A percentile compares a stretch with the other conserved stretches of the same genome.
Evolutionary conservation across 2,329 filamentous ascomycete species (phyloP).

Genomic region (Emericellopsis atlantica): DNA sequence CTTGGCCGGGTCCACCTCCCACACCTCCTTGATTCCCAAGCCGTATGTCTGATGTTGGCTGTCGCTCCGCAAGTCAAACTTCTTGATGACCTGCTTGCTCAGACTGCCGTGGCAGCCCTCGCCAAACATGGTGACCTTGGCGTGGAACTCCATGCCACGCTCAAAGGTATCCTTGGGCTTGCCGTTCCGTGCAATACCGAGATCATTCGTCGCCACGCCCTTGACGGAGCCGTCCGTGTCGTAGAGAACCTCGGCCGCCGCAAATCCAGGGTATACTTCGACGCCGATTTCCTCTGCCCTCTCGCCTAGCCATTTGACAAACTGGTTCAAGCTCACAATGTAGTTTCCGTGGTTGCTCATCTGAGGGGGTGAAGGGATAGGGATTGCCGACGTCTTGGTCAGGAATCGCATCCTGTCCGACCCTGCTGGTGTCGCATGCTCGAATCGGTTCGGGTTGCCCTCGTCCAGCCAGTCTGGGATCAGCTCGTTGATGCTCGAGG

Average conservation of each 20-base stretch:
- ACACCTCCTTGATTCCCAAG: constrained; percentile 90
- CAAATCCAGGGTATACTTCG: constrained; percentile 92
- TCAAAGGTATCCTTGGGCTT: constrained; percentile 85
- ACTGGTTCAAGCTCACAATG: constrained; percentile 89
- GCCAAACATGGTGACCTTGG: constrained; percentile 77
- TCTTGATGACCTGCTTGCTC: constrained; percentile 89
- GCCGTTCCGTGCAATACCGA: constrained; percentile 72
- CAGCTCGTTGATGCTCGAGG: constrained; percentile 75
- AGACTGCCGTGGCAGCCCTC: constrained; percentile 95
- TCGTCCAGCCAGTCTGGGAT: constrained; percentile 89
- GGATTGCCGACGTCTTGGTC: constrained; percentile 66
- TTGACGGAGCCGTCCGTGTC: constrained; percentile 74
- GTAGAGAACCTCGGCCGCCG: constrained; percentile 86
- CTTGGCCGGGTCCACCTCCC: constrained; percentile 89
- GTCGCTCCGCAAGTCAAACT: constrained; percentile 79
- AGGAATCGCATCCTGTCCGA: constrained; percentile 88
- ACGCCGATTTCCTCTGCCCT: constrained; percentile 94
- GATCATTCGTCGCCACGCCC: constrained; percentile 91
- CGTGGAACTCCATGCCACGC: constrained; percentile 97
- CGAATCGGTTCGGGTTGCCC: constrained; percentile 77
- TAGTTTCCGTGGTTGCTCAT: constrained; percentile 99
- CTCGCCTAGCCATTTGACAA: constrained; percentile 91
- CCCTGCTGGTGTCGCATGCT: constrained; percentile 73
- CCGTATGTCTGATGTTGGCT: constrained; percentile 94
- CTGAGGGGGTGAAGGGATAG: constrained; percentile 80